Evolutionary conservation across 495 filamentous ascomycete genomes (phyloP), one percentile per base, ranked within the genome.

Genomic region (Cudoniella acicularis): DNA sequence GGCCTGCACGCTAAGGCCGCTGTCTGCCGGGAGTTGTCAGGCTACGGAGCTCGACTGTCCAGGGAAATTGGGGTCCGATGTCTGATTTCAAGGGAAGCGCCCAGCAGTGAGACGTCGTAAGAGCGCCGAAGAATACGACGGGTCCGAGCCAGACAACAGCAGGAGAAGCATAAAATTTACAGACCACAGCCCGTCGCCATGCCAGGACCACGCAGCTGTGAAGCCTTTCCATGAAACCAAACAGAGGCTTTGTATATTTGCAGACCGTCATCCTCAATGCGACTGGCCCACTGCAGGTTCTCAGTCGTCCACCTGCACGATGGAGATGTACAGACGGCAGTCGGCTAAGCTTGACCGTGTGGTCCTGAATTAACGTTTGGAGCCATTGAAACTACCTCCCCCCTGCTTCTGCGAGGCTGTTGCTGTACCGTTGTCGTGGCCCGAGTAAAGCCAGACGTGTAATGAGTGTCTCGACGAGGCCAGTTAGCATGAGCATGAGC

Each of bases 361-460:
- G 43, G 43, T 46, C 43, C 43, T 46, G 43, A 46, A 46, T 46
- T 46, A 46, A 46, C 43, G 43, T 46, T 46, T 46, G 11, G 43
- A 9, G 18, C 13, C 17, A 21, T 46, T 46, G 43, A 21, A 46
- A 16, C 43, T 46, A 46, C 11, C 8, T 8, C 8, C 43, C 43
- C 11, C 11, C 43, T 46, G 13, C 43, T 8, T n/a, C 6, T 6
- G n/a, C 43, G 18, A 46, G 13, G 18, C 11, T 4, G 13, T 21
- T 46, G 18, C 17, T n/a, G 13, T 6, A 46, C 30, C 30, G 30
- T 36, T 13, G 30, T 13, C 30, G n/a, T n/a, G n/a, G n/a, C n/a
- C n/a, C n/a, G n/a, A n/a, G n/a, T n/a, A n/a, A n/a, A n/a, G n/a
- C n/a, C n/a, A n/a, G n/a, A n/a, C n/a, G n/a, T n/a, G n/a, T n/a